Base-by-base conservation (phyloP, 345 rosid species). In the Trapa incisa region DNA sequence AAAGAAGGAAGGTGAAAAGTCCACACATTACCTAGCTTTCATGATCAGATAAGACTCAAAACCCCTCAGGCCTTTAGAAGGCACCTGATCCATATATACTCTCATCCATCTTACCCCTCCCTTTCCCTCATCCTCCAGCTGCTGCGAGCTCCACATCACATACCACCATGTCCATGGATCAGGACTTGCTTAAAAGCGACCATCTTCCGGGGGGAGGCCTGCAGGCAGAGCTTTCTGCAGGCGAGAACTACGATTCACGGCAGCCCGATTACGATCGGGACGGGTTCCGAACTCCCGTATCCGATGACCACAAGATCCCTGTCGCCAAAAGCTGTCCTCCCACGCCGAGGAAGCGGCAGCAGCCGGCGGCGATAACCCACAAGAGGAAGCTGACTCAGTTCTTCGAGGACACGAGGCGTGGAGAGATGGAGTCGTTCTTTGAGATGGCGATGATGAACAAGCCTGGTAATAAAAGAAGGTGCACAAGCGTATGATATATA, bases 361-460 rank as follows among this genome's bases (percentile, higher is more conserved):
- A 7, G 36, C 72, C 32, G 7, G 67, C 64, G 7, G 67, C 64
- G 5, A 52, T 56, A 1, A 72, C 65, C 58, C 67, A n/a, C 58
- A 80, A 76, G 64, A 61, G 73, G 1, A 73, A 75, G 48, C 13
- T 11, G 72, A 0, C 74, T 61, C 73, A 72, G 8, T 85, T 82
- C 78, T 85, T 85, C 48, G 89, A 85, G 65, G 67, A 67, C 4
- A 37, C 67, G 1, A 74, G 77, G 52, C 71, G 71, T 3, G 82
- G 80, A 14, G 85, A 85, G 78, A 71, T 85, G 70, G 89, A 85
- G 36, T 82, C 79, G 32, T 82, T 82, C 71, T 82, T 85, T 69
- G 47, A 53, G 68, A 76, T 42, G 50, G 74, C 71, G 53, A 9
- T 67, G 4, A 58, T 75, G 32, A 72, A 32, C 10, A 73, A 36